Evolutionary conservation across 352 stramenopile genomes (phyloP).

Genomic region (Poterioochromonas sp.): DNA sequence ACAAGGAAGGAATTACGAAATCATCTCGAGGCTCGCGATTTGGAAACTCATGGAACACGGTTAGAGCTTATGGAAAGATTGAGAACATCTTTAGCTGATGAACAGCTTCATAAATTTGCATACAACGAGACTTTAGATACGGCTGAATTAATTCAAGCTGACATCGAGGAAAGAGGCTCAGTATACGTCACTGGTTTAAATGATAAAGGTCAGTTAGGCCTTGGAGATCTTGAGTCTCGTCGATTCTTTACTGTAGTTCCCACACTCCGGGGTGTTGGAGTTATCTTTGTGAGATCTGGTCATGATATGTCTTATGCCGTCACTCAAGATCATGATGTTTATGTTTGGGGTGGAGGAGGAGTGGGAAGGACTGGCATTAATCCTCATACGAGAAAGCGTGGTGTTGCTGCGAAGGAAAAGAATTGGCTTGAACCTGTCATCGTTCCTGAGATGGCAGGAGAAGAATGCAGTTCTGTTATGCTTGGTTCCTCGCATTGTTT

Average conservation of each 20-base stretch:
- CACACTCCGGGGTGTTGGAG: background rate
- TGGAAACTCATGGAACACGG: slow-evolving; percentile 21
- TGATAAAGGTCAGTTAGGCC: slow-evolving; percentile 35
- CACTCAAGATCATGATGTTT: slow-evolving; percentile 43
- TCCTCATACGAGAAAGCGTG: slow-evolving; percentile 12
- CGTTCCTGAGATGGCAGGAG: slow-evolving; percentile 44
- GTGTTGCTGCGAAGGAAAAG: slow-evolving; percentile 25
- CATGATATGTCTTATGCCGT: slow-evolving; percentile 29
- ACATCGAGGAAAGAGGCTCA: slow-evolving; percentile 44
- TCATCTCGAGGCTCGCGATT: slow-evolving; percentile 22
- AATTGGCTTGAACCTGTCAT: slow-evolving; percentile 45
- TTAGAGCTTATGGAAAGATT: slow-evolving; percentile 17
- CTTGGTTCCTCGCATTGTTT: slow-evolving; percentile 44
- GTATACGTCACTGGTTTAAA: slow-evolving; percentile 34
- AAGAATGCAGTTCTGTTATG: slow-evolving; percentile 44
- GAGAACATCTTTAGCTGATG: slow-evolving; percentile 32
- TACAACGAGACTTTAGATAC: slow-evolving; percentile 46
- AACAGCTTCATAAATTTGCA: slow-evolving; percentile 44
- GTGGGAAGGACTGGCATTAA: slow-evolving; percentile 41
- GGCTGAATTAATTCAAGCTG: slow-evolving; percentile 43
- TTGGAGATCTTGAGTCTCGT: slow-evolving; percentile 21
- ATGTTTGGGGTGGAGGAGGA: slow-evolving; percentile 48
- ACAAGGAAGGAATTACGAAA: slow-evolving; percentile 28
- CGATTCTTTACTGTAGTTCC: slow-evolving; percentile 3
- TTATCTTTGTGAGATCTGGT: background rate